A percentile compares a stretch with the other conserved stretches of the same genome.
Conservation (phyloP, 345 rosid genomes). For the Populus pruinosa region DNA sequence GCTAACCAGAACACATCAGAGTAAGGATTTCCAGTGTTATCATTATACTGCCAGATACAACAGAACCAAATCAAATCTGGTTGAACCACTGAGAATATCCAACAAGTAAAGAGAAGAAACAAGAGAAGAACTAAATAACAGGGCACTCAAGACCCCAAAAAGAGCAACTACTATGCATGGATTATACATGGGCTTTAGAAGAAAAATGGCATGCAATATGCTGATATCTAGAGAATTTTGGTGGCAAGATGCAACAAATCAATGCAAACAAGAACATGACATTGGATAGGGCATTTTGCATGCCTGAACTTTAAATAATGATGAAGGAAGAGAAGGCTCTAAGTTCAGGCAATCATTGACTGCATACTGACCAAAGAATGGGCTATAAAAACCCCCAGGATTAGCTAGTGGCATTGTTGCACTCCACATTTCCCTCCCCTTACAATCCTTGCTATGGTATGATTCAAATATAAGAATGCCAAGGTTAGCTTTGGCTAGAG, state of each 20-base stretch:
- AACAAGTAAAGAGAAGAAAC: neutral
- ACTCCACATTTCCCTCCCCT: neutral
- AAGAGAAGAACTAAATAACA: neutral
- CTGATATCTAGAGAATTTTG: too few relatives aligned
- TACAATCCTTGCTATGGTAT: neutral
- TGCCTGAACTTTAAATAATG: neutral
- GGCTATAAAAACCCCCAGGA: too few relatives aligned
- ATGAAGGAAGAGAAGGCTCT: neutral
- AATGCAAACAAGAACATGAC: neutral
- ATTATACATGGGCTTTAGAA: neutral
- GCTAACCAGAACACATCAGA: slow-evolving; percentile 98
- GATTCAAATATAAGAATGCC: neutral
- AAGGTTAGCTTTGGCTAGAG: too few relatives aligned
- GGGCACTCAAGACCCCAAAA: neutral
- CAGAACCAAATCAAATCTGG: neutral
- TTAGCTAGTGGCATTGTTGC: neutral
- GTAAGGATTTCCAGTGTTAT: slow-evolving; percentile 85
- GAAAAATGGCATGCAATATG: too few relatives aligned
- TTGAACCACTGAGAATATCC: neutral
- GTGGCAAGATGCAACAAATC: too few relatives aligned
- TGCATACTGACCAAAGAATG: neutral
- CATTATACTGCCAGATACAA: slow-evolving; percentile 68
- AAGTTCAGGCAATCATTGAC: neutral
- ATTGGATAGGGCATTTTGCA: neutral
- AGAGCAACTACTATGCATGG: neutral